These are phyloP conservation scores for Hylodesmum podocarpum DNA, from an alignment of 306 rosid species.

Conservation along the genomic window DNA sequence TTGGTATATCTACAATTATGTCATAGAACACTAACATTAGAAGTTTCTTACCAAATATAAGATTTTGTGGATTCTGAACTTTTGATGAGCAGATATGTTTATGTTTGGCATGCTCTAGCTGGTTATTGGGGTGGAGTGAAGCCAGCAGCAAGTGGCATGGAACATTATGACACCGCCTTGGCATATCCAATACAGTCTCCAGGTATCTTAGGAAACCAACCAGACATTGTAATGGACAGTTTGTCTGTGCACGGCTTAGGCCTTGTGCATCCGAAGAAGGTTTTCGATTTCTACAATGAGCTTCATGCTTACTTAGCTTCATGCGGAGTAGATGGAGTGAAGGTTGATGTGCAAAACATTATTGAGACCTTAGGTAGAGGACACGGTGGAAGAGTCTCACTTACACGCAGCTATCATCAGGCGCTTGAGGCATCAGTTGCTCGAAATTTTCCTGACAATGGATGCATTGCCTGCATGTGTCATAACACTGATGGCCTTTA, in stretches of 20 bases:
- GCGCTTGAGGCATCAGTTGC: constrained; percentile 89
- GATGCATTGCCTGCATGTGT: constrained; percentile 97
- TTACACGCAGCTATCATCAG: constrained; percentile 85
- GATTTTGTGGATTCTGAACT: constrained; percentile 18
- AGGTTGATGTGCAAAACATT: constrained; percentile 96
- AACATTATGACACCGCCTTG: constrained; percentile 9
- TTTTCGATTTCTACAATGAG: constrained; percentile 52
- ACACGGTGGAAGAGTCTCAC: constrained; percentile 88
- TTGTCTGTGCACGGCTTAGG: neutral
- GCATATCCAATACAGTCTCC: constrained; percentile 26
- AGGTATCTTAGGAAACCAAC: constrained; percentile 20
- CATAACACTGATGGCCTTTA: constrained; percentile 93
- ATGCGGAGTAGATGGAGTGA: constrained; percentile 95
- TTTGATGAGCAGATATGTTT: constrained; percentile 57
- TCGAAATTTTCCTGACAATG: constrained; percentile 84
- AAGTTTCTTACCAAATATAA: neutral
- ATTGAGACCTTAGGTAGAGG: constrained; percentile 95
- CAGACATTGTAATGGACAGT: constrained; percentile 22
- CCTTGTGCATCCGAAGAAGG: neutral
- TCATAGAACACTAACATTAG: too few relatives aligned
- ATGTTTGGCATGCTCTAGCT: constrained; percentile 34
- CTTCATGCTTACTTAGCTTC: constrained; percentile 41
- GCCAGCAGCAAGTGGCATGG: constrained; percentile 31
- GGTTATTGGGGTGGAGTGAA: constrained; percentile 35
- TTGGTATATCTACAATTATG: too few relatives aligned